Percentiles rank a stretch among this genome's conserved stretches.
phyloP scores from a whole-genome alignment of 345 rosid genomes.

The Raphanus sativus region DNA sequence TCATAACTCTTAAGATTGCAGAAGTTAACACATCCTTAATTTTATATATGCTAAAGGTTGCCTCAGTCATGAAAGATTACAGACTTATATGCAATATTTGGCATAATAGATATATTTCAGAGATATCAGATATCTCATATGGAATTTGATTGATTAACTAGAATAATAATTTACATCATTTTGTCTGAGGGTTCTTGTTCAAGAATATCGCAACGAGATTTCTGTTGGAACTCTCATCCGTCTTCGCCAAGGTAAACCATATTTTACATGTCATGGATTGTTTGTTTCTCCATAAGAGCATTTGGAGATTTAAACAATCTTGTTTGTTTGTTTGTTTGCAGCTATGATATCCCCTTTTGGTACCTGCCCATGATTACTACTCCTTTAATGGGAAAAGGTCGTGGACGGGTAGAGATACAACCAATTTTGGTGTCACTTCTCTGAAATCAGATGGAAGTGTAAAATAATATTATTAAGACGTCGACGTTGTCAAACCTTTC shows the following conservation, averaged over 20 bases:
- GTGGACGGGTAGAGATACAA: slow-evolving; percentile 78
- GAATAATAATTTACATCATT: no score
- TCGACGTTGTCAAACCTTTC: slow-evolving; percentile 59
- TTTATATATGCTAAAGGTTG: no score
- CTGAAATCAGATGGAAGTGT: slow-evolving; percentile 79
- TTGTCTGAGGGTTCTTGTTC: slow-evolving; percentile 84
- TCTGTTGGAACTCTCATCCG: slow-evolving; percentile 77
- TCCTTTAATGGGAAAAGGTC: slow-evolving; percentile 72
- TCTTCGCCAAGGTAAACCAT: slow-evolving; percentile 70
- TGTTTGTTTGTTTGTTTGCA: slow-evolving; percentile 34
- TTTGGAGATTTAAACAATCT: slow-evolving; percentile 11
- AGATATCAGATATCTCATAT: not conserved
- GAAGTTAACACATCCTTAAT: no score
- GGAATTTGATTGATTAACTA: not conserved
- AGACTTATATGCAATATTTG: no score
- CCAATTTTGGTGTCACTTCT: slow-evolving; percentile 81
- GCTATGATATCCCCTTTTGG: slow-evolving; percentile 89
- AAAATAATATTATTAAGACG: slow-evolving; percentile 64
- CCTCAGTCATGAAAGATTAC: no score
- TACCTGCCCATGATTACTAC: slow-evolving; percentile 84
- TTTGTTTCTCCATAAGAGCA: not conserved
- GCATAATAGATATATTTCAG: no score
- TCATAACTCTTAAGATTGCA: no score
- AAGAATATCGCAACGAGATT: slow-evolving; percentile 91
- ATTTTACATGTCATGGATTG: slow-evolving; percentile 5